These are phyloP conservation scores for Mortierella sp. DNA, from an alignment of 371 early-diverging fungal species.

Conservation along the genomic window DNA sequence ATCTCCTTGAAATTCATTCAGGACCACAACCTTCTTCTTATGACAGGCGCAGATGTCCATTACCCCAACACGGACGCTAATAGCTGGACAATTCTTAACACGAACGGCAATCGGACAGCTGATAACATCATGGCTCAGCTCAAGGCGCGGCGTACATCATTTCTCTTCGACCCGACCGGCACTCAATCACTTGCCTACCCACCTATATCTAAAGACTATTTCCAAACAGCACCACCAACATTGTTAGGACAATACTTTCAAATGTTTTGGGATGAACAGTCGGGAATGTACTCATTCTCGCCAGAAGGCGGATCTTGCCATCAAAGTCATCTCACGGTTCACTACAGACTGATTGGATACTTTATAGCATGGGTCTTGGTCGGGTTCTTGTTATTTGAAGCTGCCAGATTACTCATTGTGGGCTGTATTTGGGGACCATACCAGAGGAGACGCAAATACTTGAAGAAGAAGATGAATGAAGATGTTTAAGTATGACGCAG, in stretches of 20 bases:
- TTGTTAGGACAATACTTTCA: conserved; percentile 69
- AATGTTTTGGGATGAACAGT: conserved; percentile 68
- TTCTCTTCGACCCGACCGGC: conserved; percentile 79
- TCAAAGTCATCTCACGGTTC: conserved; percentile 58
- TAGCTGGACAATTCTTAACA: conserved; percentile 75
- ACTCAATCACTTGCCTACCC: conserved; percentile 69
- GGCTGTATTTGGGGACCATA: conserved; percentile 45
- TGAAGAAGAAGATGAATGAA: conserved; percentile 13
- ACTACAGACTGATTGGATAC: conserved; percentile 68
- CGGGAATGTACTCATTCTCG: conserved; percentile 81
- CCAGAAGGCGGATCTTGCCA: conserved; percentile 73
- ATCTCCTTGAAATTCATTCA: conserved; percentile 67
- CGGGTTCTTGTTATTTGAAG: conserved; percentile 46
- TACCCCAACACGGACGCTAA: conserved; percentile 69
- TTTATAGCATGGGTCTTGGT: conserved; percentile 72
- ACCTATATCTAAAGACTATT: conserved; percentile 56
- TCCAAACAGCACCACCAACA: conserved; percentile 63
- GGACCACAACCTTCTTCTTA: conserved; percentile 61
- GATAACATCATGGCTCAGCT: conserved; percentile 72
- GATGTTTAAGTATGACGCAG: not conserved
- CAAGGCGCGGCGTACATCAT: conserved; percentile 70
- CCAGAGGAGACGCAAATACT: conserved; percentile 25
- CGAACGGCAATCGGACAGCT: conserved; percentile 58
- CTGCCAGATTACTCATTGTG: conserved; percentile 38
- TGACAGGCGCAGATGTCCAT: conserved; percentile 81